These are phyloP conservation scores for Colletotrichum truncatum DNA, from an alignment of 2,329 filamentous ascomycete genomes.

Conservation along the genomic window DNA sequence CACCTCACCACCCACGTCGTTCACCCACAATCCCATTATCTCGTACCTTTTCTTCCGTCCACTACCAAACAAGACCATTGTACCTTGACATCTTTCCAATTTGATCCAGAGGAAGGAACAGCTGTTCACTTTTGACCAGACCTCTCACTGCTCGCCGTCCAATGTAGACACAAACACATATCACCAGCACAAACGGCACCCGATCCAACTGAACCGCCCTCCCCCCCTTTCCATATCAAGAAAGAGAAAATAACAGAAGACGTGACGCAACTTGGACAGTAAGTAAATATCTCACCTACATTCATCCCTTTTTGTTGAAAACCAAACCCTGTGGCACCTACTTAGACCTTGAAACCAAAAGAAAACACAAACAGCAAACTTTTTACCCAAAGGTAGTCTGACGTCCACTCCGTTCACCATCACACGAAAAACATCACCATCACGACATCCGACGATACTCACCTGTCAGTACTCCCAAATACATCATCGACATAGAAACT, in stretches of 20 bases:
- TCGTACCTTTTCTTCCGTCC: not conserved
- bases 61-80: not conserved
- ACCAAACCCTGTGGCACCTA: too few species aligned
- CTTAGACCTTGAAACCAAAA: not conserved
- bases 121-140: not conserved
- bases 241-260: not conserved
- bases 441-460: not conserved
- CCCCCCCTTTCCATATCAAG: not conserved
- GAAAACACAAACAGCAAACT: not conserved
- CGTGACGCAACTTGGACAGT: accelerated
- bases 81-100: not conserved
- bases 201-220: not conserved
- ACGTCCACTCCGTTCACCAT: too few species aligned
- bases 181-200: not conserved
- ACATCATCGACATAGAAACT: not conserved
- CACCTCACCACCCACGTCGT: not conserved
- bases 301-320: not conserved
- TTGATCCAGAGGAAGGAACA: not conserved
- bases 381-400: not conserved
- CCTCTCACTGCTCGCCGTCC: not conserved
- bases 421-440: too few species aligned
- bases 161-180: not conserved
- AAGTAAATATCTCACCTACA: not conserved
- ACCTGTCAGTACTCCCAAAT: not conserved
- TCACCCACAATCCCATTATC: not conserved